Evolutionary conservation across 805 yeast species (phyloP), one percentile per base, ranked within the genome.

Genomic region (Cyberlindnera xylosilytica): DNA sequence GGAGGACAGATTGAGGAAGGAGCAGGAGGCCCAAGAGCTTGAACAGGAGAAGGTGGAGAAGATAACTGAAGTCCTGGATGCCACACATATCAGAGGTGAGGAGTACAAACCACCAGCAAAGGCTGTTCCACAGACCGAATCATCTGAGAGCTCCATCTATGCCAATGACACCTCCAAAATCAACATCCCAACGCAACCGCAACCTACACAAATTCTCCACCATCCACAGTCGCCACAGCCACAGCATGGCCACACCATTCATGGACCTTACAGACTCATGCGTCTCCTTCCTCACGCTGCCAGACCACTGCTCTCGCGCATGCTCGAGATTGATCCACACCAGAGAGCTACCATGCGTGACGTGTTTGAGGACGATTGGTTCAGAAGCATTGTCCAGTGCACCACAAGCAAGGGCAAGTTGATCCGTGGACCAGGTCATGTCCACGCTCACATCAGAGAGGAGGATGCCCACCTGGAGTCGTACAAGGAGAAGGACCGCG

Each of bases 221-320:
- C 44, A 32, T 26, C 34, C 16, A 3, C 49, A 39, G 18, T 11
- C 20, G 4, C 23, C 20, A 5, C 38, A 16, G 13, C 37, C 31
- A 15, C 41, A 36, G 8, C 43, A 39, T 4, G 15, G 18, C 4
- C 39, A 36, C 13, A 34, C 44, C 1, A 41, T 84, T 19, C 89
- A 84, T 55, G 95, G 95, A 6, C 91, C 93, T 10, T 86, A 86
- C 64, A 70, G 95, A 58, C 66, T 86, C 50, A 78, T 86, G 82
- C 76, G 95, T 64, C 66, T 86, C 38, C 64, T 86, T 28, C 95
- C 95, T 4, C 95, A 86, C 61, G 89, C 91, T 7, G 69, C 93
- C 13, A 74, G 95, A 62, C 93, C 91, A 11, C 68, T 86, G 10
- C 69, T 86, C 23, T 80, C 84, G 19, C 71, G 65, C 45, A 83